phyloP scores from a whole-genome alignment of 1,284 basidiomycete species.

The Marasmius tenuissimus region DNA sequence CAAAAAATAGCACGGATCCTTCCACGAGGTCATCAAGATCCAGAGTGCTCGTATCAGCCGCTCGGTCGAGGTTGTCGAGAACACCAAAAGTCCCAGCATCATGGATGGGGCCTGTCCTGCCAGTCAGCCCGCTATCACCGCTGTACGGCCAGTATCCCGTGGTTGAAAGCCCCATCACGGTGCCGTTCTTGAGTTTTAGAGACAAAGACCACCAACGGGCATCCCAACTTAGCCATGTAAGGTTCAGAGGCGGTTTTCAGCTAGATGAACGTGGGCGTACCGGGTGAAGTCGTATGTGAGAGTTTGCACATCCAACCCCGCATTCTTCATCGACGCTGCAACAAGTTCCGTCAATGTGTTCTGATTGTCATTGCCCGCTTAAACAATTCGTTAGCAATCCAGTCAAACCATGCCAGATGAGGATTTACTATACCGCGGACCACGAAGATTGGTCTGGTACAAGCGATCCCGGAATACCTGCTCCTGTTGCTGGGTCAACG shows the following conservation, averaged over 20 bases:
- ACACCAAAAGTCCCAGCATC: conserved; percentile 26
- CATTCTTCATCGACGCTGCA: conserved; percentile 21
- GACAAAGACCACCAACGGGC: conserved; percentile 29
- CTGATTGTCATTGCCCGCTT: conserved; percentile 31
- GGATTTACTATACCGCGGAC: conserved; percentile 27
- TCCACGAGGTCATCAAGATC: conserved; percentile 18
- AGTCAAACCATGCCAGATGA: not conserved
- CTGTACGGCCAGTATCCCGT: conserved; percentile 31
- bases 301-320: conserved; percentile 23
- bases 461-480: conserved; percentile 24
- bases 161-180: conserved; percentile 25
- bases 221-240: conserved; percentile 24
- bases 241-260: not conserved
- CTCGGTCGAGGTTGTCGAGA: conserved; percentile 2
- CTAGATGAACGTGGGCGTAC: conserved; percentile 8
- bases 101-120: conserved; percentile 24
- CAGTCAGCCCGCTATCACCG: conserved; percentile 23
- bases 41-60: conserved; percentile 18
- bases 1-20: conserved; percentile 25
- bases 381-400: not conserved
- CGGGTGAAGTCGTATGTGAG: conserved; percentile 24
- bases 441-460: conserved; percentile 27
- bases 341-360: conserved; percentile 26
- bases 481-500: conserved; percentile 17
- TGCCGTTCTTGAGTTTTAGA: conserved; percentile 27